These are phyloP conservation scores for Erodium trifolium DNA, from an alignment of 441 rosid genomes.

Conservation along the genomic window DNA sequence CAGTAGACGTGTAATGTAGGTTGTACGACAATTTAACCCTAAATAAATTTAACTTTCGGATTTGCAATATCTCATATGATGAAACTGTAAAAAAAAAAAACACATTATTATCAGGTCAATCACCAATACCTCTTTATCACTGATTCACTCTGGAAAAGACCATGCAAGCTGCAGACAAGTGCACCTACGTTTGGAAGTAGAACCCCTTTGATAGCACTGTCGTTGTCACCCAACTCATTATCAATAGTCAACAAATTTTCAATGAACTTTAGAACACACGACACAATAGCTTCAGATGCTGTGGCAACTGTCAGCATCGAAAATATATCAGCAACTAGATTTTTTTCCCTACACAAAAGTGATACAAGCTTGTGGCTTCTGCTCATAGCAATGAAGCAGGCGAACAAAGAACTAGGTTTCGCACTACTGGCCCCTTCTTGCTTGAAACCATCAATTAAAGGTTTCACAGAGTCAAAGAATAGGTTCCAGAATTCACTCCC, in stretches of 20 bases:
- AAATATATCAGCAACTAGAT: slow-evolving; percentile 75
- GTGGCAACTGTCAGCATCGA: slow-evolving; percentile 58
- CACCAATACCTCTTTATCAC: slow-evolving; percentile 55
- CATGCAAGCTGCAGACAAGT: slow-evolving; percentile 66
- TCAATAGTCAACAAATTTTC: slow-evolving; percentile 80
- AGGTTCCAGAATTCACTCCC: slow-evolving; percentile 77
- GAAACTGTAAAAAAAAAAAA: background rate
- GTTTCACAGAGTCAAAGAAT: slow-evolving; percentile 65
- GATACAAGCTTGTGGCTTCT: slow-evolving; percentile 53
- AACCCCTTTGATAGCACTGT: slow-evolving; percentile 34
- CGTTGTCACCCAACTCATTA: slow-evolving; percentile 42
- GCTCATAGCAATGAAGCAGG: slow-evolving; percentile 92
- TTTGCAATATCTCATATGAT: background rate
- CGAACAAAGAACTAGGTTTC: slow-evolving; percentile 86
- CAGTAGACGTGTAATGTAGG: background rate
- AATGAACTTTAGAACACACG: slow-evolving; percentile 57
- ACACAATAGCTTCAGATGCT: slow-evolving; percentile 76
- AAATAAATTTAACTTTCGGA: background rate
- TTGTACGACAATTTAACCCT: background rate
- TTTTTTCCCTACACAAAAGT: slow-evolving; percentile 51
- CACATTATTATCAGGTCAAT: slow-evolving; percentile 7
- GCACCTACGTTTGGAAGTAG: slow-evolving; percentile 51
- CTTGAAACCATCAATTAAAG: slow-evolving; percentile 70
- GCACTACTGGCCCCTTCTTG: slow-evolving; percentile 93
- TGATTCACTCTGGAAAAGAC: slow-evolving; percentile 45